These are phyloP conservation scores for Lophium mytilinum DNA, from an alignment of 495 filamentous ascomycete genomes.

Conservation along the genomic window DNA sequence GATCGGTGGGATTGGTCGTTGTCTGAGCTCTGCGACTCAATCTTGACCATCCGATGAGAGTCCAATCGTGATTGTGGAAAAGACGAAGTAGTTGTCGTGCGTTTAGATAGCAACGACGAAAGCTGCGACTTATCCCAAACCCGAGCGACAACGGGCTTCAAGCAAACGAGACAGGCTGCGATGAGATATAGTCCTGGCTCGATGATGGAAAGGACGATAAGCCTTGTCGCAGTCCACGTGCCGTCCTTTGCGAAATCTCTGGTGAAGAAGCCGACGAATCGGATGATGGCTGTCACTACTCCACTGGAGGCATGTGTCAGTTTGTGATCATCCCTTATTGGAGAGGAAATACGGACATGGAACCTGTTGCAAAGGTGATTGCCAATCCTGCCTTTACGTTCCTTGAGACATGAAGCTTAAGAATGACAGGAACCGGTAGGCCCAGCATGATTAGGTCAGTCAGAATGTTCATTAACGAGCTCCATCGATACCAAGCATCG, in stretches of 20 bases:
- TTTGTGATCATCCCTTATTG: background rate
- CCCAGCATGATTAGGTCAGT: constrained; percentile 3
- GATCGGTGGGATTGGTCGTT: too few species aligned
- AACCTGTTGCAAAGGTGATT: background rate
- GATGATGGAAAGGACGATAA: background rate
- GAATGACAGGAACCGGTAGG: background rate
- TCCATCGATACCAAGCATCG: constrained; percentile 1
- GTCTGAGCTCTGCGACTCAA: too few species aligned
- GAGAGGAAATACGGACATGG: background rate
- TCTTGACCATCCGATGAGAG: too few species aligned
- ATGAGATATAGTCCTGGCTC: constrained; percentile 4
- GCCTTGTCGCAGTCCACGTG: background rate
- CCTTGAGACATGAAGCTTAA: background rate
- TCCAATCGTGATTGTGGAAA: too few species aligned
- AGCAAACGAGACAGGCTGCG: background rate
- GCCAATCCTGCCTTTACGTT: background rate
- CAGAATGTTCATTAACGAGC: background rate
- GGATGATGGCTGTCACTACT: constrained; percentile 1
- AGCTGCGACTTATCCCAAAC: too few species aligned
- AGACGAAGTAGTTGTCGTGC: too few species aligned
- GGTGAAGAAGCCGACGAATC: constrained; percentile 2
- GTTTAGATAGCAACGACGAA: too few species aligned
- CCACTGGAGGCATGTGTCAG: background rate
- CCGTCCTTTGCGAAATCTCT: background rate
- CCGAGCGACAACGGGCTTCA: too few species aligned